Base-by-base conservation (phyloP, 805 yeast genomes). In the Wickerhamiella sorbophila region DNA sequence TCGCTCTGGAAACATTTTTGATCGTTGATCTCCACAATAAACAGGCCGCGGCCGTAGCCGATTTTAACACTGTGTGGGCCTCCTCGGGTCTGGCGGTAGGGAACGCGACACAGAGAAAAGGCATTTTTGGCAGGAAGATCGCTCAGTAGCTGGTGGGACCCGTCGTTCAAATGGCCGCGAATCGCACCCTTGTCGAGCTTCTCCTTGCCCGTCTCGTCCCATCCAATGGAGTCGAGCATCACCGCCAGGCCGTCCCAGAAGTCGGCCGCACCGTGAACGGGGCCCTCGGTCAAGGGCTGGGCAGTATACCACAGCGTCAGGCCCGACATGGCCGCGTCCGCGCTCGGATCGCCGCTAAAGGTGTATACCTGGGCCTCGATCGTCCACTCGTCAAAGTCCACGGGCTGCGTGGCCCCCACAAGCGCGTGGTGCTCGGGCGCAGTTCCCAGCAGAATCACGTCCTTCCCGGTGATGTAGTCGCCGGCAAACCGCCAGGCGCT, bases 111-210 rank as follows among this genome's bases (percentile, higher is more conserved):
- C 44, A 54, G 47, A 8, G 58, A 56, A 43, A 64, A 56, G 14
- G 69, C 57, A 41, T 58, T 56, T 20, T 50, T 40, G 26, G 45
- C 50, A 3, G 62, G 59, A 24, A 48, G 41, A 9, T 47, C 42
- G 36, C 51, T 26, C 16, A 49, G 9, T 41, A 60, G 62, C 16
- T 47, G 29, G 14, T 41, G 42, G 10, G 57, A 31, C 14, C 67
- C 67, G 39, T 64, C 67, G 41, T 62, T 64, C 22, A 63, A 48
- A 50, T 64, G 67, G 16, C 64, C 69, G 5, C 65, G 55, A 18
- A 61, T 48, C 18, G 61, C 52, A 15, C 59, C 61, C 26, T 38
- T 37, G 10, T 24, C 29, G 5, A 52, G 54, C 6, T 50, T 51
- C n/a, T 41, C 49, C 5, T 38, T 42, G 12, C 44, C 46, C 24